These are phyloP conservation scores for Leccinellum luteum DNA, from an alignment of 768 basidiomycete genomes.

Conservation along the genomic window DNA sequence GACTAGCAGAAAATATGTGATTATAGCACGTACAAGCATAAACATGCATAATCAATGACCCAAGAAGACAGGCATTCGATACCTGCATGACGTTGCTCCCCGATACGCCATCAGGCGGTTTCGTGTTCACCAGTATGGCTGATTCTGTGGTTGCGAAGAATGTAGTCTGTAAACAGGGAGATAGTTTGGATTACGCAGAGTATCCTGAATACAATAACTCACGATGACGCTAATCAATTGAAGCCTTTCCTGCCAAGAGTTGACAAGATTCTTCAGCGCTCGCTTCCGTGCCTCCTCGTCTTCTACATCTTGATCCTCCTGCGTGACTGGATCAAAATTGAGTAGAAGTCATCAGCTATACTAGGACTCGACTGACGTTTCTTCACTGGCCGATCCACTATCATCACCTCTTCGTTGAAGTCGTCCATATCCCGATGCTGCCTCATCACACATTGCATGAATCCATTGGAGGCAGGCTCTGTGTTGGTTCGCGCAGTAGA, in stretches of 20 bases:
- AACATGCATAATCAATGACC: slow-evolving; percentile 51
- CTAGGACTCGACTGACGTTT: slow-evolving; percentile 15
- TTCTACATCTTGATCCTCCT: slow-evolving; percentile 46
- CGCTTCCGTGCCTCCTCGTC: slow-evolving; percentile 46
- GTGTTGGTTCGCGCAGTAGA: slow-evolving; percentile 11
- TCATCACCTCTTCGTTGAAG: slow-evolving; percentile 13
- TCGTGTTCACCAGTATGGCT: slow-evolving; percentile 46
- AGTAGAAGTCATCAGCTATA: background rate
- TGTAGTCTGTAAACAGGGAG: slow-evolving; percentile 43
- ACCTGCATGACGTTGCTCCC: slow-evolving; percentile 22
- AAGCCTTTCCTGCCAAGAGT: slow-evolving; percentile 61
- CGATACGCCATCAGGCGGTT: slow-evolving; percentile 25
- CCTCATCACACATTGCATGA: slow-evolving; percentile 22
- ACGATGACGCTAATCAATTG: slow-evolving; percentile 62
- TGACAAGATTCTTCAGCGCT: slow-evolving; percentile 48
- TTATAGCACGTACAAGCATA: slow-evolving; percentile 42
- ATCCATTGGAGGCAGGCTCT: slow-evolving; percentile 15
- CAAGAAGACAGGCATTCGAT: slow-evolving; percentile 47
- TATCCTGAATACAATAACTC: slow-evolving; percentile 17
- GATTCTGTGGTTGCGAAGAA: slow-evolving; percentile 62
- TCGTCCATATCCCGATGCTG: slow-evolving; percentile 2
- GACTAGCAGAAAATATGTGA: background rate
- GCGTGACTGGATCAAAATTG: slow-evolving; percentile 34
- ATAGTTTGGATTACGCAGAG: background rate
- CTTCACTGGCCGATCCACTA: slow-evolving; percentile 6